Conservation (phyloP, 148 eudicot genomes). For the Amaranthus cruentus region DNA sequence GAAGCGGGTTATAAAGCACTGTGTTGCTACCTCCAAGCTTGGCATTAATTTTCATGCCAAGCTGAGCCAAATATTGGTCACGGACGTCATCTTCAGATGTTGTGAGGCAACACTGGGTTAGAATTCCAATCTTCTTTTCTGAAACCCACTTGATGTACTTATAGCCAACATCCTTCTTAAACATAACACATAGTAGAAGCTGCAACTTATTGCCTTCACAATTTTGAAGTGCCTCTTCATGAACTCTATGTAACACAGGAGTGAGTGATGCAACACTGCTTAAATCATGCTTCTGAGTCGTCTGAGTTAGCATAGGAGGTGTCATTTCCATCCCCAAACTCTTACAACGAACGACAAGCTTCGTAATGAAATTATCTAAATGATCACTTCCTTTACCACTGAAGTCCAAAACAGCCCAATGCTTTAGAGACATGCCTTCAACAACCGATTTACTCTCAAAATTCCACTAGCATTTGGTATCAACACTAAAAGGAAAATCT, state of each 20-base stretch:
- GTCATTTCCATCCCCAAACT: constrained; percentile 37
- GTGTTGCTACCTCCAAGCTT: constrained; percentile 80
- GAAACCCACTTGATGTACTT: constrained; percentile 56
- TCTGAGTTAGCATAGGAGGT: constrained; percentile 23
- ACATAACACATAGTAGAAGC: constrained; percentile 60
- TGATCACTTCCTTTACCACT: constrained; percentile 15
- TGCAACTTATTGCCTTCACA: constrained; percentile 30
- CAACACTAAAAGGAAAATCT: constrained; percentile 23
- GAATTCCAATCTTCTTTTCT: constrained; percentile 75
- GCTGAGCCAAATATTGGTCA: constrained; percentile 81
- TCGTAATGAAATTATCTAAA: constrained; percentile 28
- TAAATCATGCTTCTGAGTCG: constrained; percentile 26
- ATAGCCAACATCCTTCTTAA: constrained; percentile 38
- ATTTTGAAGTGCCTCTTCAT: constrained; percentile 10
- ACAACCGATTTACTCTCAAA: constrained; percentile 42
- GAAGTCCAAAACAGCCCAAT: constrained; percentile 71
- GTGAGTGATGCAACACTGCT: constrained; percentile 21
- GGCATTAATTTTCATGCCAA: constrained; percentile 81
- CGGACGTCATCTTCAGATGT: constrained; percentile 51
- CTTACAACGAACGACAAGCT: constrained; percentile 37
- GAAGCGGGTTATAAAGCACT: constrained; percentile 39
- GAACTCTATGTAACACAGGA: constrained; percentile 27
- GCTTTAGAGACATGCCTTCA: constrained; percentile 40
- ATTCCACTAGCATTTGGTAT: constrained; percentile 54
- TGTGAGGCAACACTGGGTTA: constrained; percentile 79